Evolutionary conservation across 1,284 basidiomycete species (phyloP).

Genomic region (Microbotryum silenes-acaulis): DNA sequence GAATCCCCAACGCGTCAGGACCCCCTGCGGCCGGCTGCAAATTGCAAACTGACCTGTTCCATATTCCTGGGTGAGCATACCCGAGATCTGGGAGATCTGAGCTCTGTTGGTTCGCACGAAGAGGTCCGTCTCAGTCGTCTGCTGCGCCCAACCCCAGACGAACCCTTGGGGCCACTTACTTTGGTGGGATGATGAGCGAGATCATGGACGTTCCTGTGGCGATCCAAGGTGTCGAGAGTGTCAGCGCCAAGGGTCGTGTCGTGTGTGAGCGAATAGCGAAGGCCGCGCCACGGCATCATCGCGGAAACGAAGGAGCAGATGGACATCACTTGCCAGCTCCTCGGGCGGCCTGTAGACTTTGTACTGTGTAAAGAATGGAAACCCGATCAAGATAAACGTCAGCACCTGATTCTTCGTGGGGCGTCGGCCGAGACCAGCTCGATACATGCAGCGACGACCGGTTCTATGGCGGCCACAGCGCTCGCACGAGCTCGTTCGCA

Average conservation of each 20-base stretch:
- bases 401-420: neutral
- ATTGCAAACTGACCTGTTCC: slow-evolving; percentile 42
- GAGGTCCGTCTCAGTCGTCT: neutral
- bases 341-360: slow-evolving; percentile 58
- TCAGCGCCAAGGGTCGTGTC: too few species aligned
- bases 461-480: too few species aligned
- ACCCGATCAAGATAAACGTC: neutral
- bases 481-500: too few species aligned
- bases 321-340: slow-evolving; percentile 52
- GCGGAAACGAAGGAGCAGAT: too few species aligned
- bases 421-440: too few species aligned
- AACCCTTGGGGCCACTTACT: slow-evolving; percentile 46
- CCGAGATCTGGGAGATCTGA: slow-evolving; percentile 87
- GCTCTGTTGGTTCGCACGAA: slow-evolving; percentile 47
- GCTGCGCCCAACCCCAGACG: neutral
- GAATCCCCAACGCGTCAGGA: too few species aligned
- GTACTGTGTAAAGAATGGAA: slow-evolving; percentile 8
- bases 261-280: too few species aligned
- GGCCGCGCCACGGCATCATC: too few species aligned
- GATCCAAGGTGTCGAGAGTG: too few species aligned
- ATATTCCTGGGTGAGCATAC: slow-evolving; percentile 97
- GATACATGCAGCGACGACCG: too few species aligned
- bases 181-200: slow-evolving; percentile 90
- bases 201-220: slow-evolving; percentile 89
- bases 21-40: neutral